These are phyloP conservation scores for Pestalotiopsis sp. DNA, from an alignment of 2,329 filamentous ascomycete species.

Conservation along the genomic window DNA sequence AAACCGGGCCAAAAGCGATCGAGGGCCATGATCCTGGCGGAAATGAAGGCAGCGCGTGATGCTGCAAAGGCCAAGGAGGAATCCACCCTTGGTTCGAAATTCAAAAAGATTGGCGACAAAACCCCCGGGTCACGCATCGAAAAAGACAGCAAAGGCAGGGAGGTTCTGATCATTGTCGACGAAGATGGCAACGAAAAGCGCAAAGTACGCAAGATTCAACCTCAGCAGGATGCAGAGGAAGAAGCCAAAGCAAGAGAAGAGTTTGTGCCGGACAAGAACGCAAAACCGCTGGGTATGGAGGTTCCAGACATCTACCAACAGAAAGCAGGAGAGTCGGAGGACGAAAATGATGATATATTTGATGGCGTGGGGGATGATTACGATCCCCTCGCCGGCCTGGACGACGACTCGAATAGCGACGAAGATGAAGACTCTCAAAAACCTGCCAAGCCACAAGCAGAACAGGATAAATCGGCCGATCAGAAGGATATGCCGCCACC, in stretches of 20 bases:
- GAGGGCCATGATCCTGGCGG: constrained; percentile 68
- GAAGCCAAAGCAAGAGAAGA: constrained; percentile 43
- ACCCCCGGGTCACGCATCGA: constrained; percentile 61
- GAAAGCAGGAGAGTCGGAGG: constrained; percentile 49
- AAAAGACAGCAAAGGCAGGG: constrained; percentile 60
- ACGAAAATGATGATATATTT: constrained; percentile 66
- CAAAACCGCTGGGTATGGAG: constrained; percentile 65
- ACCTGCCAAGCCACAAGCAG: constrained; percentile 21
- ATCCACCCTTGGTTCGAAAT: constrained; percentile 58
- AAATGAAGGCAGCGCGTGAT: constrained; percentile 64
- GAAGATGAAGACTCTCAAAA: constrained; percentile 27
- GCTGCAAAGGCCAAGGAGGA: constrained; percentile 59
- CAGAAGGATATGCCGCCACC: constrained; percentile 47
- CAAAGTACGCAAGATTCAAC: constrained; percentile 60
- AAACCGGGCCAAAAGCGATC: constrained; percentile 63
- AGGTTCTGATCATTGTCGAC: constrained; percentile 67
- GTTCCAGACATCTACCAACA: constrained; percentile 62
- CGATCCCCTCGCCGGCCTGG: constrained; percentile 64
- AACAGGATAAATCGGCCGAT: constrained; percentile 25
- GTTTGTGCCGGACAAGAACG: constrained; percentile 55
- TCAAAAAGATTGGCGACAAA: constrained; percentile 65
- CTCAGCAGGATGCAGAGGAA: constrained; percentile 31
- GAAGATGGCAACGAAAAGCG: constrained; percentile 68
- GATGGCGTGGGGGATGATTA: constrained; percentile 69
- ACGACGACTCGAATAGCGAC: constrained; percentile 43